These are phyloP conservation scores for Tympanopsis confertula DNA, from an alignment of 2,329 filamentous ascomycete genomes.

Conservation along the genomic window DNA sequence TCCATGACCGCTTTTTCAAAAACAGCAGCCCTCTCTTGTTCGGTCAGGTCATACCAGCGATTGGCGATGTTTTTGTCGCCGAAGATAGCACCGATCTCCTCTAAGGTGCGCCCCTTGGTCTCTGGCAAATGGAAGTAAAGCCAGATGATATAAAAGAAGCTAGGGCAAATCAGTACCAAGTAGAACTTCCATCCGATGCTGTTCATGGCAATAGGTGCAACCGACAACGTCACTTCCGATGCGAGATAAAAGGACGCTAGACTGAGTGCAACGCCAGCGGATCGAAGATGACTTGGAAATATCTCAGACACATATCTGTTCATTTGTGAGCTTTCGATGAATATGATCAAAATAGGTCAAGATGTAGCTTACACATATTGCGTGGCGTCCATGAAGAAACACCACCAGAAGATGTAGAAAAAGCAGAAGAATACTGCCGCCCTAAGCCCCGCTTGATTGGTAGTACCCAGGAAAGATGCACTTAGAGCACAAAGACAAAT, in stretches of 20 bases:
- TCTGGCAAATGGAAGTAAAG: background rate
- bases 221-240: constrained; percentile 5
- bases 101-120: background rate
- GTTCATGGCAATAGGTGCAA: constrained; percentile 16
- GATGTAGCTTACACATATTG: constrained; percentile 35
- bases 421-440: constrained; percentile 26
- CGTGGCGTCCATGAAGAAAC: constrained; percentile 30
- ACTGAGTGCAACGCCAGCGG: constrained; percentile 21
- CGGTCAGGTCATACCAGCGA: too few relatives aligned
- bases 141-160: constrained; percentile 3
- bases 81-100: background rate
- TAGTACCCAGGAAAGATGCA: constrained; percentile 20
- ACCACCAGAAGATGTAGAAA: constrained; percentile 25
- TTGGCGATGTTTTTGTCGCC: background rate
- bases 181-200: constrained; percentile 20
- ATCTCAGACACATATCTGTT: constrained; percentile 29
- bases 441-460: constrained; percentile 17
- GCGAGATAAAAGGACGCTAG: constrained; percentile 8
- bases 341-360: too few relatives aligned
- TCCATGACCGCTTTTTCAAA: too few relatives aligned
- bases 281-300: constrained; percentile 25
- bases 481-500: background rate
- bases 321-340: too few relatives aligned
- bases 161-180: constrained; percentile 12
- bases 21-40: too few relatives aligned